phyloP scores from a whole-genome alignment of 2,329 filamentous ascomycete genomes.

The Colletotrichum tropicale region DNA sequence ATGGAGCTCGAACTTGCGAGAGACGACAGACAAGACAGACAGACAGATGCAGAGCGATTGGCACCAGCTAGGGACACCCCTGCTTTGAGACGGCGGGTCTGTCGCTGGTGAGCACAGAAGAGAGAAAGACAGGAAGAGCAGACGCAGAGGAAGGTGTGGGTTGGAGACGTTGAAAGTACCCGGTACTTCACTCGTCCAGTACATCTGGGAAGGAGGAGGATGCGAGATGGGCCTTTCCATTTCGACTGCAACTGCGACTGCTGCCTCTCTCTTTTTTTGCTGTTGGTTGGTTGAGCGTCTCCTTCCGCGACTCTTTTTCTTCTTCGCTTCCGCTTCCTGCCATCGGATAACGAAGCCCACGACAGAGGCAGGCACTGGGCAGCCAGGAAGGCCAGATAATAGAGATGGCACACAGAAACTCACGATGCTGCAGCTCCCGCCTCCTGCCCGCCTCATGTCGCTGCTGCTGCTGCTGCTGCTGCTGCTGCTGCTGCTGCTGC shows the following conservation, averaged over 20 bases:
- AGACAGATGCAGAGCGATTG: not conserved
- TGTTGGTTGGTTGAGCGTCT: not conserved
- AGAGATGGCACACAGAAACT: not conserved
- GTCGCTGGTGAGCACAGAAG: not conserved
- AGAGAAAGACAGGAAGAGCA: not conserved
- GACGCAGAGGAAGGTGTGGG: not conserved
- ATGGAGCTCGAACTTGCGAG: not conserved
- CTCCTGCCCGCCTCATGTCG: not conserved
- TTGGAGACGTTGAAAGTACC: constrained; percentile 3
- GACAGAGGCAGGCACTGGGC: not conserved
- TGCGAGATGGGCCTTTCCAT: constrained; percentile 12
- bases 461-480: not conserved
- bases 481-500: not conserved
- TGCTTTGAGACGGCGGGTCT: not conserved
- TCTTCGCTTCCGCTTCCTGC: not conserved
- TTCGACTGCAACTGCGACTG: constrained; percentile 5
- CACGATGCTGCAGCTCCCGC: constrained; percentile 3
- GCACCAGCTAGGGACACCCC: constrained; percentile 1
- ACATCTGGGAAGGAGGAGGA: not conserved
- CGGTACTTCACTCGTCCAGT: not conserved
- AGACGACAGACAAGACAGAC: not conserved
- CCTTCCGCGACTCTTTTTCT: not conserved
- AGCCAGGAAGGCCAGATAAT: not conserved
- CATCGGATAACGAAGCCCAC: not conserved
- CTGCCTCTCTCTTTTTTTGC: not conserved